Evolutionary conservation across 1,284 basidiomycete species (phyloP).

Genomic region (Puccinia polysora): DNA sequence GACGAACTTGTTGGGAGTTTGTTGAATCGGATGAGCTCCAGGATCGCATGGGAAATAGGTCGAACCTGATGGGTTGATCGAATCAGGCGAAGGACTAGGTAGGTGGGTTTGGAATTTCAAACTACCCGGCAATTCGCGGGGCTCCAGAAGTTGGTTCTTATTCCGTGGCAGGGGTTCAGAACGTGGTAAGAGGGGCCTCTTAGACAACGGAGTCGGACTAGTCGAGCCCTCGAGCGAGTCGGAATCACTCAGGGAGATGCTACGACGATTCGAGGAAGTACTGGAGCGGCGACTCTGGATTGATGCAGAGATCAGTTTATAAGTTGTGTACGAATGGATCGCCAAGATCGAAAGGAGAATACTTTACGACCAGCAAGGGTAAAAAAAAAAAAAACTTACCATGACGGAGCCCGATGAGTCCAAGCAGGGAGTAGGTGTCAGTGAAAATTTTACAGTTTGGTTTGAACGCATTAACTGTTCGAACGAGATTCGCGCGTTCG

Average conservation of each 20-base stretch:
- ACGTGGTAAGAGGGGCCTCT: not conserved
- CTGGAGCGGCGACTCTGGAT: constrained; percentile 15
- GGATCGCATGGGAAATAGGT: not conserved
- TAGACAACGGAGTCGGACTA: not conserved
- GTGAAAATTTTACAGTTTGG: constrained; percentile 20
- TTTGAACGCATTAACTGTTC: constrained; percentile 18
- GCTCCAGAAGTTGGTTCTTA: not conserved
- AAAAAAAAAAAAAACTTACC: not conserved
- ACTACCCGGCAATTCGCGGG: constrained; percentile 2
- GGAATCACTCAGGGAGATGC: not conserved
- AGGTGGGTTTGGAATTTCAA: constrained; percentile 1
- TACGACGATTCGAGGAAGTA: not conserved
- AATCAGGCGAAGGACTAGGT: constrained; percentile 14
- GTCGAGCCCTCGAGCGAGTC: not conserved
- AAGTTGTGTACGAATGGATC: not conserved
- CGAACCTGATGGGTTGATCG: constrained; percentile 4
- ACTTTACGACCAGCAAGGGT: too few species aligned
- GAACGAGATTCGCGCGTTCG: not conserved
- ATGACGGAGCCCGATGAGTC: not conserved
- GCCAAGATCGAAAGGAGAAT: too few species aligned
- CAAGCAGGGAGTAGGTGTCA: constrained; percentile 9
- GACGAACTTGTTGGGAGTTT: not conserved
- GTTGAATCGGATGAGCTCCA: not conserved
- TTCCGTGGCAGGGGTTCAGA: not conserved
- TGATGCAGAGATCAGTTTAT: too few species aligned